Conservation (phyloP, 2,329 filamentous ascomycete genomes). For the Microdochium bolleyi region DNA sequence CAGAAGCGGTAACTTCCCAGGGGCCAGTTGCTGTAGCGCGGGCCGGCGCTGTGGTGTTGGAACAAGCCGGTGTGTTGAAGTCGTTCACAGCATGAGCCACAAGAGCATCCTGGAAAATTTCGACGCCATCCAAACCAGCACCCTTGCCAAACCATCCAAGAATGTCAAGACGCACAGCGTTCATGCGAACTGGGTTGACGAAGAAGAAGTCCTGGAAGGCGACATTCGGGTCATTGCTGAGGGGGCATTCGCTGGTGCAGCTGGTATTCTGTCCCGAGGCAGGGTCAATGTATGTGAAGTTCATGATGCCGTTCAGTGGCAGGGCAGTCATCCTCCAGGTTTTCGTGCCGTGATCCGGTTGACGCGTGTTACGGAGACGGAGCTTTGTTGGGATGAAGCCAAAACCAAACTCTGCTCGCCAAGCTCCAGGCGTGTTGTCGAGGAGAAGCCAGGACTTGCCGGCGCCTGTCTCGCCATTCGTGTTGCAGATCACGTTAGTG, state of each 20-base stretch:
- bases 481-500: slow-evolving; percentile 75
- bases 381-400: slow-evolving; percentile 82
- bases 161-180: slow-evolving; percentile 76
- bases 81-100: slow-evolving; percentile 75
- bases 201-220: slow-evolving; percentile 86
- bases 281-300: slow-evolving; percentile 83
- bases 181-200: slow-evolving; percentile 83
- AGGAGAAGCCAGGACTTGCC: slow-evolving; percentile 77
- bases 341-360: slow-evolving; percentile 77
- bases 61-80: slow-evolving; percentile 85
- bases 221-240: slow-evolving; percentile 60
- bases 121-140: slow-evolving; percentile 76
- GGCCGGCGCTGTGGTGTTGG: slow-evolving; percentile 55
- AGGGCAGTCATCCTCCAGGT: slow-evolving; percentile 81
- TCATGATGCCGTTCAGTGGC: slow-evolving; percentile 89
- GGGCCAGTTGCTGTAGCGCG: slow-evolving; percentile 62
- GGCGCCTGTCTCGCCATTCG: slow-evolving; percentile 54
- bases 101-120: slow-evolving; percentile 81
- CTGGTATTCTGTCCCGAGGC: slow-evolving; percentile 55
- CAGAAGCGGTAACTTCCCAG: slow-evolving; percentile 64
- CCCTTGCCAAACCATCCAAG: slow-evolving; percentile 81
- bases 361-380: slow-evolving; percentile 79
- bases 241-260: slow-evolving; percentile 79
- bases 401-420: slow-evolving; percentile 76
- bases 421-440: slow-evolving; percentile 70